A percentile compares a stretch with the other conserved stretches of the same genome.
Conservation (phyloP, 345 rosid genomes). For the Angophora floribunda region DNA sequence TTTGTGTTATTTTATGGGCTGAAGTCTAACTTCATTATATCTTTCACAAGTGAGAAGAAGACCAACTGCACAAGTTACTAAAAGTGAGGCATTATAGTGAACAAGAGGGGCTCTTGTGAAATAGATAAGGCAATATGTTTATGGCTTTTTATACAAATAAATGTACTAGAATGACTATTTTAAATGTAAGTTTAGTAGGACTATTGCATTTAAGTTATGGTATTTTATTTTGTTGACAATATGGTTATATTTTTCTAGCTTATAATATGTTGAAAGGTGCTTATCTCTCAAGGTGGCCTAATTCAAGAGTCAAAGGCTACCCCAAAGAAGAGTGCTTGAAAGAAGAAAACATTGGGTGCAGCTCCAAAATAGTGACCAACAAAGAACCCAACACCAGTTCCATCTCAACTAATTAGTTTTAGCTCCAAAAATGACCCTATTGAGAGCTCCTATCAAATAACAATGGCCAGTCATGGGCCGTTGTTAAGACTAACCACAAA, state of each 20-base stretch:
- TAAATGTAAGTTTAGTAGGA: not conserved
- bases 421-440: not conserved
- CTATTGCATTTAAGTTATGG: not conserved
- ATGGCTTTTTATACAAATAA: too few species aligned
- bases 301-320: not conserved
- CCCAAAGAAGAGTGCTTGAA: not conserved
- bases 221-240: not conserved
- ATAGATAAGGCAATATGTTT: not conserved
- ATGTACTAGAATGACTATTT: not conserved
- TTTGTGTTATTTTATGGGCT: too few species aligned
- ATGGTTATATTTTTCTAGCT: not conserved
- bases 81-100: not conserved
- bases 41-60: not conserved
- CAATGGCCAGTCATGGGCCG: too few species aligned
- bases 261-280: not conserved
- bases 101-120: not conserved
- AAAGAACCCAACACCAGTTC: not conserved
- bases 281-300: not conserved
- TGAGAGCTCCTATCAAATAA: not conserved
- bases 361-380: not conserved
- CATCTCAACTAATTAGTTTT: not conserved
- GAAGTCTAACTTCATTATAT: not conserved
- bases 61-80: too few species aligned
- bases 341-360: not conserved
- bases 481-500: too few species aligned